Evolutionary conservation across 495 filamentous ascomycete species (phyloP), one percentile per base, ranked within the genome.

Genomic region (Lepraria neglecta): DNA sequence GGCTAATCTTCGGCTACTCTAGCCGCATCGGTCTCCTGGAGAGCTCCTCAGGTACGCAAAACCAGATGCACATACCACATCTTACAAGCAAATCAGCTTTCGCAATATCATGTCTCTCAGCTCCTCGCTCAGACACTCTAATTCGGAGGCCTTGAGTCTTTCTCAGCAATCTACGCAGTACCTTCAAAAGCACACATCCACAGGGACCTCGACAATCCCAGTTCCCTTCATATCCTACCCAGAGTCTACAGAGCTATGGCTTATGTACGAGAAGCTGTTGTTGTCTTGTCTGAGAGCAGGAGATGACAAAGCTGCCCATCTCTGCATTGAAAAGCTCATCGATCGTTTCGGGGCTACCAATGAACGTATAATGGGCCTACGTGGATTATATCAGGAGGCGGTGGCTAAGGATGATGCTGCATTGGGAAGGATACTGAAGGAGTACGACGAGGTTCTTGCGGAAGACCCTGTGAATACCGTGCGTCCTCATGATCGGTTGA

Each of bases 341-440:
- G 75, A 76, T 33, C 89, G 94, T 24, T 97, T 98, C 70, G 91
- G 92, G 43, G 73, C 78, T 14, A 77, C 83, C 35, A 94, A 96
- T 68, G 89, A 95, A 69, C 85, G 88, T 55, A 77, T 97, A 24
- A 85, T 90, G 80, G 91, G 86, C 2, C 72, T 98, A 54, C 77
- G 78, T 43, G 95, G 95, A 21, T 70, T 98, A 51, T 87, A 92
- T 68, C 83, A 91, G 64, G 94, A 98, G 72, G 92, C 94, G 11
- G 82, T 81, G 45, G 91, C 92, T 11, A 76, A 80, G 56, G 80
- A 86, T 68, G 67, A 80, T 33, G 69, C 76, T 21, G 84, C 78
- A 30, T 75, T 96, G 42, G 82, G 89, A 60, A 74, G 75, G 24
- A 80, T 94, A 46, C 70, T 96, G 61, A 79, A 82, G 60, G 80